Evolutionary conservation across 1,139 yeast genomes (phyloP), one percentile per base, ranked within the genome.

Genomic region (Zygosaccharomyces sapae): DNA sequence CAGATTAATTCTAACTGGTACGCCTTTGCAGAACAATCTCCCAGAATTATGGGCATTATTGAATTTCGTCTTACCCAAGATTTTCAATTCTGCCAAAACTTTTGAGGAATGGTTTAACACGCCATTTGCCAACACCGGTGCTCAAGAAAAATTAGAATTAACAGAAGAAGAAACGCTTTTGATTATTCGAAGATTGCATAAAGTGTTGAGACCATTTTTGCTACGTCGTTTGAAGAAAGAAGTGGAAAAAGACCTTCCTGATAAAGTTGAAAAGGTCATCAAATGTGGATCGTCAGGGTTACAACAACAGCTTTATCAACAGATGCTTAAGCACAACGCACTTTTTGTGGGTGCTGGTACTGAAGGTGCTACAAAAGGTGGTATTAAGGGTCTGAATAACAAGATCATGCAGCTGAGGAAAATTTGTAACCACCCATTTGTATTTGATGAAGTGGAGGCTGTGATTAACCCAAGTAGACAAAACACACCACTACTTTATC

Each of bases 51-150:
- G 98, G 98, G 97, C 98, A 0, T 74, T 92, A 61, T 75, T 92
- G 55, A 92, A 92, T 68, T 92, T 92, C 61, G 98, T 90, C 33
- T 74, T 92, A 53, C 98, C 98, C 10, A 89, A 90, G 66, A 88
- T 92, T 68, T 92, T 92, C 77, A 92, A 92, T 67, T 92, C 97
- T 6, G 97, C 90, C 9, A 90, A 92, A 63, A 86, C 97, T 7
- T 92, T 92, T 66, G 97, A 92, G 66, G 98, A 92, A 63, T 92
- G 98, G 98, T 92, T 92, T 68, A 92, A 92, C 66, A 92, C 97
- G 0, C 98, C 98, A 3, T 92, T 92, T 70, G 97, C 97, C 1
- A 92, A 87, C 61, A 86, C 97, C 3, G 98, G 98, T 46, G 79
- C 89, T 16, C 95, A 86, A 65, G 98, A 92, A 61, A 89, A 87